These are phyloP conservation scores for Candida silvicultrix DNA, from an alignment of 805 yeast genomes.

Conservation along the genomic window DNA sequence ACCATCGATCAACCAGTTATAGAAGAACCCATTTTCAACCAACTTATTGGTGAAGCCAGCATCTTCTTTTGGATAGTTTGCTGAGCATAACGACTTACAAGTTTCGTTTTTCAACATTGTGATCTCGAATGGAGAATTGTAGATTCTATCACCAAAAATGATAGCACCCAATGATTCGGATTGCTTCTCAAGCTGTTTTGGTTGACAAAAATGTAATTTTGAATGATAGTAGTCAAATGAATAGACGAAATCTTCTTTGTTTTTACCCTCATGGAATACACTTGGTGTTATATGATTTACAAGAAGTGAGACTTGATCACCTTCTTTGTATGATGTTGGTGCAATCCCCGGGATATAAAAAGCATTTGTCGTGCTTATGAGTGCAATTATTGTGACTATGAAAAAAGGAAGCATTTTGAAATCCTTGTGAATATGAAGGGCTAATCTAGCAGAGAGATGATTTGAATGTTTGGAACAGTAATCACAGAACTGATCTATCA, in stretches of 20 bases:
- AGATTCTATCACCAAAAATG: conserved; percentile 92
- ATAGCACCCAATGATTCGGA: conserved; percentile 90
- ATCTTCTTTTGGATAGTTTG: conserved; percentile 55
- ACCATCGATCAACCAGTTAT: conserved; percentile 94
- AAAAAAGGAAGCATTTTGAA: conserved; percentile 3
- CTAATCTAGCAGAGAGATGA: no score
- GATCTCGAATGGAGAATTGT: conserved; percentile 82
- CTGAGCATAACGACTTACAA: conserved; percentile 64
- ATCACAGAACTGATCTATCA: background rate
- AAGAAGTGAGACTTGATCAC: conserved; percentile 66
- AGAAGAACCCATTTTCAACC: conserved; percentile 75
- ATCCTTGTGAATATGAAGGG: no score
- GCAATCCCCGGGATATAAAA: conserved; percentile 96
- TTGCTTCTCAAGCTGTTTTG: conserved; percentile 49
- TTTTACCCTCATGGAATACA: conserved; percentile 33
- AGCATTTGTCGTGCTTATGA: conserved; percentile 28
- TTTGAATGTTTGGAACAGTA: background rate
- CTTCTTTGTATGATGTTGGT: conserved; percentile 77
- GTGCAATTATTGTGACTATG: conserved; percentile 3
- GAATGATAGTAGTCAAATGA: conserved; percentile 82
- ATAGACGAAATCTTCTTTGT: conserved; percentile 49
- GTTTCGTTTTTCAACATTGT: conserved; percentile 66
- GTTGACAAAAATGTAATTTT: conserved; percentile 78
- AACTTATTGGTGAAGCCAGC: conserved; percentile 70
- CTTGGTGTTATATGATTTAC: conserved; percentile 92